Base-by-base conservation (phyloP, 306 rosid genomes). In the Vigna nakashimae region DNA sequence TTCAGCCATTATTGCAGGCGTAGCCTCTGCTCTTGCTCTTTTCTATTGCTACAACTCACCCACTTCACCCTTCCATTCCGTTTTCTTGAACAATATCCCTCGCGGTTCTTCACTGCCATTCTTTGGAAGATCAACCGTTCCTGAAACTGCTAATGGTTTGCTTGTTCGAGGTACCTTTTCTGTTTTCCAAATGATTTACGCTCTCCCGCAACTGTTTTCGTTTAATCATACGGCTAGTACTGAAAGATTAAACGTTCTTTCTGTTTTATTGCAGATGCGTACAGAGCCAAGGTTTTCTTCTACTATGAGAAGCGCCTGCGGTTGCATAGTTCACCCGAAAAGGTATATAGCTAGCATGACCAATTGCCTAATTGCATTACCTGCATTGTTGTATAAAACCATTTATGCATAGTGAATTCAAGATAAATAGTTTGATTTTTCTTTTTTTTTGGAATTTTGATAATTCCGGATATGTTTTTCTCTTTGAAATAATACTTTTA, bases 11-110 rank as follows among this genome's bases (percentile, higher is more conserved):
- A 24, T 67, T 15, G 50, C 15, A 3, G 50, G 50, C 2, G 75
- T 57, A 3, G 95, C 87, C 16, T 86, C 95, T 9, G 81, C 85
- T 40, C 52, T 93, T 5, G 87, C 90, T 68, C 17, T 88, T 66
- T 67, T 89, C 0, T 88, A 15, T 58, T 90, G 86, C 89, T 82
- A 89, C 60, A 75, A 71, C 18, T 51, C 74, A 4, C 38, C 74
- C 51, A 49, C 74, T 74, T 38, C 75, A 17, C 16, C 17, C 58
- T 36, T 63, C 24, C 3, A 34, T 9, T 42, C 7, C 2, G 9
- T 9, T 9, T 42, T 42, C 69, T 63, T 20, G 0, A 5, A 28
- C 17, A 16, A 30, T 36, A 66, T 34, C 10, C 64, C 22, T 70
- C 70, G 16, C 28, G 18, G 7, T 53, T 58, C 53, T 66, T 43